Base-by-base conservation (phyloP, 306 rosid species). In the Abrus precatorius region DNA sequence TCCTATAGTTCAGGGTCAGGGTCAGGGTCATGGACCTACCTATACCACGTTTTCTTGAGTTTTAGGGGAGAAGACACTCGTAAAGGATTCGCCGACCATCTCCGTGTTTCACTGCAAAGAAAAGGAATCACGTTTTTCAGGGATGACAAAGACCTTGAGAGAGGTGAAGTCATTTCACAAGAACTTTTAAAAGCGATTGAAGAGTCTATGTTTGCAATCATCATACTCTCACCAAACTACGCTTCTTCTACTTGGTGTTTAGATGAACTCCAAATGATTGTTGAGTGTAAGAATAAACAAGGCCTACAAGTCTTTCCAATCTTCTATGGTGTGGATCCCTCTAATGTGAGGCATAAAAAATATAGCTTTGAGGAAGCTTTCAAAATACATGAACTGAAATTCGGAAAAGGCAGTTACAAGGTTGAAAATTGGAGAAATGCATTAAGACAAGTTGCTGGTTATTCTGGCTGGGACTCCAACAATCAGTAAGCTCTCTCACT, bases 111-210 rank as follows among this genome's bases (percentile, higher is more conserved):
- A 8, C 41, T 73, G 10, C 54, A 73, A 40, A 55, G 66, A 54
- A 73, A 55, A 11, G 77, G 77, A 32, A 73, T 73, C 53, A 73
- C 33, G 27, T 27, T 66, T 5, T 73, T 73, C 40, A 73, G 7
- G n/a, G 77, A 73, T 55, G 77, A 73, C 77, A 73, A 55, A 73
- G 53, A 73, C 1, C 77, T 54, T 72, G 30, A 53, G 38, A 72
- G 65, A 38, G 77, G 52, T 5, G 3, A 72, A 38, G 52, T 20
- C 50, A 72, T 53, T 54, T 54, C 77, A 36, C 3, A 9, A 53
- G 47, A 72, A 61, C 65, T 53, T 5, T 47, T 72, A 38, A 38
- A 72, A 36, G 77, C 40, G 53, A 72, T 77, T 40, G 11, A 72
- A 38, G 52, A 72, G 13, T 72, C 77, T 10, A 36, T 72, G 52